Evolutionary conservation across 176 grass and related monocot species (phyloP), one percentile per base, ranked within the genome.

Genomic region (Alopecurus myosuroides): DNA sequence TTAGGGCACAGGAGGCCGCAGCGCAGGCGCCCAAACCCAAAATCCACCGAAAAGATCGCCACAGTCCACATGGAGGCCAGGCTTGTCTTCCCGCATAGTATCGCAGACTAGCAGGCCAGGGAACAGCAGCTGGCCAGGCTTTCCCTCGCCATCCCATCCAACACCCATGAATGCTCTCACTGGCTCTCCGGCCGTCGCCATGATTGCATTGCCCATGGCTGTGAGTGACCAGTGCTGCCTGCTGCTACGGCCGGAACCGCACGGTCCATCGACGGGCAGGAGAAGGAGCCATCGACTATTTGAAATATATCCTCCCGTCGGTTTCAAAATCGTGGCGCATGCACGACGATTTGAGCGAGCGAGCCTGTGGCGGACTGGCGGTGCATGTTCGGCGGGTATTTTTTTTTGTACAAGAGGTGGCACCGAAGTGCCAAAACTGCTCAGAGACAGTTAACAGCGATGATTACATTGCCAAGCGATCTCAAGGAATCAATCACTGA

Each of bases 31-130:
- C 71, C 77, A 77, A 18, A 31, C 12, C 61, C 52, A 79, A 33
- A 80, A 90, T 84, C 75, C 44, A 84, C 75, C 18, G 29, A 84
- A 84, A 84, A 84, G 80, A 90, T 87, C 1, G 75, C 36, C 48
- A 79, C 84, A 80, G 85, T 79, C 74, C 80, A 84, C 68, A 84
- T 9, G 80, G 77, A 84, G 6, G 49, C 57, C 41, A 90, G 56
- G 28, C 80, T 80, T 90, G 84, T 90, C 88, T 86, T 86, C 64
- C 84, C 56, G 80, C 55, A 33, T 74, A 68, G 80, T 28, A 46
- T 0, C 4, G 12, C 45, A 46, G 13, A 4, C 13, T 46, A 84
- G 84, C 89, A 80, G 39, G 68, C 69, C 78, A 58, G 31, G 40
- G 12, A 51, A 70, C 68, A 61, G 79, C 79, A 79, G 72, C 65